Evolutionary conservation across 2,329 filamentous ascomycete species (phyloP).

Genomic region (Sarocladium brachiariae): DNA sequence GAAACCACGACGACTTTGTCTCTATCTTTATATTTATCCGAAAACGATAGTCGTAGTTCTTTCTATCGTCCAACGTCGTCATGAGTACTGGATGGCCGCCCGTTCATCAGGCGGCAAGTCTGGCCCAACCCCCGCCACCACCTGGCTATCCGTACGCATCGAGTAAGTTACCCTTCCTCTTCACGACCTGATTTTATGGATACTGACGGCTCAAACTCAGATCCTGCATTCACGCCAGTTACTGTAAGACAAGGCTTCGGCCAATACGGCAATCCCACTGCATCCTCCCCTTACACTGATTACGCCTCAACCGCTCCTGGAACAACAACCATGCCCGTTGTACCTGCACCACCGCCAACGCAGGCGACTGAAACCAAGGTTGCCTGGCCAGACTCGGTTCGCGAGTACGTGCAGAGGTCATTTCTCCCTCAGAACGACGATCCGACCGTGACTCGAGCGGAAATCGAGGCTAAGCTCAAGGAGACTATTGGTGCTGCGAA

Average conservation of each 20-base stretch:
- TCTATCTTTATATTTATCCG: constrained; percentile 12
- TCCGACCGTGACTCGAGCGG: constrained; percentile 51
- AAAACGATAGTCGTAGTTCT: constrained; percentile 10
- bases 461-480: constrained; percentile 82
- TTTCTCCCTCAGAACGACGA: constrained; percentile 71
- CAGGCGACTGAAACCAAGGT: constrained; percentile 51
- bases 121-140: constrained; percentile 29
- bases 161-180: neutral
- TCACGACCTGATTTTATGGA: too few relatives aligned
- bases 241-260: constrained; percentile 55
- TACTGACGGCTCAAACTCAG: too few relatives aligned
- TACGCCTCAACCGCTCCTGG: constrained; percentile 20
- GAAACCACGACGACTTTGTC: neutral
- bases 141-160: constrained; percentile 28
- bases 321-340: constrained; percentile 12
- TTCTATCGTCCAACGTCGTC: neutral
- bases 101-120: constrained; percentile 33
- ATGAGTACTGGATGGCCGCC: constrained; percentile 33
- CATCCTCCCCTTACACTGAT: constrained; percentile 22
- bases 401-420: constrained; percentile 81
- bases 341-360: constrained; percentile 21
- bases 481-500: constrained; percentile 77
- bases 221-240: constrained; percentile 54
- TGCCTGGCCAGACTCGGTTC: constrained; percentile 76
- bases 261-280: constrained; percentile 33